These are phyloP conservation scores for Rhododendron ferrugineum DNA, from an alignment of 148 eudicot genomes.

Conservation along the genomic window DNA sequence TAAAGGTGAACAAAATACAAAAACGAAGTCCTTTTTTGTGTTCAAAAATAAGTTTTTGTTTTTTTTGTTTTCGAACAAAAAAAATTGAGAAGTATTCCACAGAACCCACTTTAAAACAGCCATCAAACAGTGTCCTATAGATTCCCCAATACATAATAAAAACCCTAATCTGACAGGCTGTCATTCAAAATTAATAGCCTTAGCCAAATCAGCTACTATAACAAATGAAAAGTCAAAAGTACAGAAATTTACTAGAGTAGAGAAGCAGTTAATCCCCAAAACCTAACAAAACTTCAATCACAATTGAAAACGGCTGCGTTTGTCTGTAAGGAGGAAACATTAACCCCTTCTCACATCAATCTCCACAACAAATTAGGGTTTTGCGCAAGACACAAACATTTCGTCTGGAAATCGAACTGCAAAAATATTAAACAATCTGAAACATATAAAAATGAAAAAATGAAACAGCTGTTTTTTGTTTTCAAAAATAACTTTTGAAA, in stretches of 20 bases:
- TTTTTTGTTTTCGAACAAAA: too few species aligned
- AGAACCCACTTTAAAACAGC: neutral
- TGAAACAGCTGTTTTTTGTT: neutral
- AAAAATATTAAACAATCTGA: neutral
- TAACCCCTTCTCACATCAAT: too few species aligned
- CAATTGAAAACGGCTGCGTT: neutral
- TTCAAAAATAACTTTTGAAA: neutral
- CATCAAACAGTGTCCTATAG: neutral
- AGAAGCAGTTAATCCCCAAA: neutral
- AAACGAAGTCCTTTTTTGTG: neutral
- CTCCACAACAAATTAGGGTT: slow-evolving; percentile 8
- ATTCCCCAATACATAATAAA: neutral
- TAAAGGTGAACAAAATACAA: neutral
- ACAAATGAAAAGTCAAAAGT: neutral
- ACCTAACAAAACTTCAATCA: neutral
- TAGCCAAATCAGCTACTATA: neutral
- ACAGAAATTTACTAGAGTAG: neutral
- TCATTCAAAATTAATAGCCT: neutral
- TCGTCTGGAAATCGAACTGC: neutral
- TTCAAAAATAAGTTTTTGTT: neutral
- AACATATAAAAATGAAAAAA: neutral
- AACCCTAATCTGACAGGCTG: neutral
- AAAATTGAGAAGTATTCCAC: neutral
- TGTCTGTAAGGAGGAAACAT: too few species aligned
- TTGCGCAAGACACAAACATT: neutral